These are phyloP conservation scores for Curvularia hawaiiensis DNA, from an alignment of 2,329 filamentous ascomycete genomes.

Conservation along the genomic window DNA sequence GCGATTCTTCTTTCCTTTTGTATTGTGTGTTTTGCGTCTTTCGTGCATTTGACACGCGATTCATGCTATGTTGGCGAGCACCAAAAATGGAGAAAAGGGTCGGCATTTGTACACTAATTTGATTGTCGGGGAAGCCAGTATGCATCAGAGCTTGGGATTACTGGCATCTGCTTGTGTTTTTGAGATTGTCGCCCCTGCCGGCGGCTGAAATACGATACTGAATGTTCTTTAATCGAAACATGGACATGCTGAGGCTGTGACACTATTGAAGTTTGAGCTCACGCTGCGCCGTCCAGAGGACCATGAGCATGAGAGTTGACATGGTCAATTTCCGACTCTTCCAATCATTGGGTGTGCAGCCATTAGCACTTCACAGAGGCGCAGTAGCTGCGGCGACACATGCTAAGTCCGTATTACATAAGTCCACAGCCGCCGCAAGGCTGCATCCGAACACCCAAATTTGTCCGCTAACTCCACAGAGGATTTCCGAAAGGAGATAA, in stretches of 20 bases:
- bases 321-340: neutral
- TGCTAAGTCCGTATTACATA: neutral
- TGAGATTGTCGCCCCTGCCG: constrained; percentile 6
- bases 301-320: neutral
- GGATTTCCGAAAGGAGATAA: neutral
- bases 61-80: constrained; percentile 2
- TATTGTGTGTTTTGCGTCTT: constrained; percentile 2
- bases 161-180: constrained; percentile 8
- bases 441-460: neutral
- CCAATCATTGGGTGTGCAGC: neutral
- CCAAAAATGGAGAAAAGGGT: constrained; percentile 8
- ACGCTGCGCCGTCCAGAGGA: neutral
- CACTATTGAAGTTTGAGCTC: neutral
- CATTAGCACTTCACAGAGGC: neutral
- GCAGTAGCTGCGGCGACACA: neutral
- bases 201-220: constrained; percentile 7
- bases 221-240: neutral
- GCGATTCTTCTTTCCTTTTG: neutral
- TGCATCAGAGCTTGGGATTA: constrained; percentile 1
- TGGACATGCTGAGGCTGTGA: neutral
- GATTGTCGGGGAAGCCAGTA: constrained; percentile 6
- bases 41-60: constrained; percentile 11
- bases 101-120: constrained; percentile 17
- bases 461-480: neutral
- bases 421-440: neutral